phyloP scores from a whole-genome alignment of 805 yeast species.

The Wickerhamomyces tratensis region DNA sequence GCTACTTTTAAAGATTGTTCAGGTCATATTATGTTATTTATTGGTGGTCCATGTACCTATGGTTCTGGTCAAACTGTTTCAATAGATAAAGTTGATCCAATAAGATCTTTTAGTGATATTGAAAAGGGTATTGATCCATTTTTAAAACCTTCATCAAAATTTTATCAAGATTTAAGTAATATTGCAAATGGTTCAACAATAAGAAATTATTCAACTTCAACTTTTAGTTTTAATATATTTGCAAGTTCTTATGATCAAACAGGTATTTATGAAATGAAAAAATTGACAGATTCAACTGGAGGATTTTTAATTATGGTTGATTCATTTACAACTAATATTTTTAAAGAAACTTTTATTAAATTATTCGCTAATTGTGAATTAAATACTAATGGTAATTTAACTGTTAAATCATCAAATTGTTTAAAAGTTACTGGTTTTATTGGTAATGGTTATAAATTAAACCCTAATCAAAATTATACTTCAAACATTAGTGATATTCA shows the following conservation, averaged over 20 bases:
- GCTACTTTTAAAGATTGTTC: constrained; percentile 73
- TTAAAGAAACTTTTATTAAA: constrained; percentile 78
- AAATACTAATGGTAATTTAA: constrained; percentile 80
- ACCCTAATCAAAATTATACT: constrained; percentile 47
- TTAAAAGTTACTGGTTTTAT: constrained; percentile 82
- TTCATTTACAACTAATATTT: constrained; percentile 88
- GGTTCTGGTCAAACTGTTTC: constrained; percentile 93
- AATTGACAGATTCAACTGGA: constrained; percentile 72
- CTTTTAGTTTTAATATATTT: constrained; percentile 70
- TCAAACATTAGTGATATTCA: constrained; percentile 85
- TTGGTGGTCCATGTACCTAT: constrained; percentile 90
- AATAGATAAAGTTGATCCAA: constrained; percentile 77
- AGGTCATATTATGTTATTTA: constrained; percentile 76
- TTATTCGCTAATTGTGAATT: constrained; percentile 67
- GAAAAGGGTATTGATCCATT: constrained; percentile 77
- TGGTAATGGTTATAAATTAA: constrained; percentile 48
- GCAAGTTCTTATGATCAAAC: constrained; percentile 93
- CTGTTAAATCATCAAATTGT: constrained; percentile 72
- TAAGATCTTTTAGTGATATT: constrained; percentile 91
- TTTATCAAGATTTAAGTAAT: constrained; percentile 59
- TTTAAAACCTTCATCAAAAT: constrained; percentile 68
- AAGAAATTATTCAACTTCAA: not conserved
- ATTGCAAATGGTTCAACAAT: constrained; percentile 28
- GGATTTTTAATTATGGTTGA: constrained; percentile 80
- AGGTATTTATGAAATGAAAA: constrained; percentile 87